Evolutionary conservation across 1,139 yeast species (phyloP).

Genomic region (Yamadazyma friedrichii): DNA sequence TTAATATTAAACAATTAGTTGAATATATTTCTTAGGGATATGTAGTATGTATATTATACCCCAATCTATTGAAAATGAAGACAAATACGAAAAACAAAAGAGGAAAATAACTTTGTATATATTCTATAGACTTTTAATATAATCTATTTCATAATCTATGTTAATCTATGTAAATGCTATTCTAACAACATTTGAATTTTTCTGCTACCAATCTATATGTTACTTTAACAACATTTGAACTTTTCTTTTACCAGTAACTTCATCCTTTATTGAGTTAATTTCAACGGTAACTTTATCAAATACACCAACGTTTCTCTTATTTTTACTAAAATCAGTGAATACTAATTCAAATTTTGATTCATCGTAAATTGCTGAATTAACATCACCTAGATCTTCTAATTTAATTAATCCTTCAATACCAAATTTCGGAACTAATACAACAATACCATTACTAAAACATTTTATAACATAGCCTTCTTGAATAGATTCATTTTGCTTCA

Average conservation of each 20-base stretch:
- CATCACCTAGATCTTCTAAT: slow-evolving; percentile 71
- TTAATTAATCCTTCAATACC: slow-evolving; percentile 95
- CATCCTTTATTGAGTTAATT: slow-evolving; percentile 80
- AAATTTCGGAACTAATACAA: slow-evolving; percentile 92
- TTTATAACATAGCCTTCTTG: slow-evolving; percentile 93
- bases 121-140: background rate
- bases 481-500: slow-evolving; percentile 69
- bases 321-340: slow-evolving; percentile 48
- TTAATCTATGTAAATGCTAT: slow-evolving; percentile 2
- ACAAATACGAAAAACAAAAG: too few species aligned
- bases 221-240: slow-evolving; percentile 64
- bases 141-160: too few species aligned
- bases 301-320: slow-evolving; percentile 55
- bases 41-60: too few species aligned
- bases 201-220: slow-evolving; percentile 36
- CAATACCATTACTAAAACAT: slow-evolving; percentile 92
- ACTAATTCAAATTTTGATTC: slow-evolving; percentile 75
- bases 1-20: slow-evolving; percentile 78
- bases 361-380: slow-evolving; percentile 61
- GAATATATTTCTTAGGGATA: slow-evolving; percentile 38
- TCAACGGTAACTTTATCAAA: slow-evolving; percentile 85
- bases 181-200: slow-evolving; percentile 72
- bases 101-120: background rate
- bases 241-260: slow-evolving; percentile 87
- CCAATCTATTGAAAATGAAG: too few species aligned